Base-by-base conservation (phyloP, 2,329 filamentous ascomycete species). In the Pestalotiopsis sp. region DNA sequence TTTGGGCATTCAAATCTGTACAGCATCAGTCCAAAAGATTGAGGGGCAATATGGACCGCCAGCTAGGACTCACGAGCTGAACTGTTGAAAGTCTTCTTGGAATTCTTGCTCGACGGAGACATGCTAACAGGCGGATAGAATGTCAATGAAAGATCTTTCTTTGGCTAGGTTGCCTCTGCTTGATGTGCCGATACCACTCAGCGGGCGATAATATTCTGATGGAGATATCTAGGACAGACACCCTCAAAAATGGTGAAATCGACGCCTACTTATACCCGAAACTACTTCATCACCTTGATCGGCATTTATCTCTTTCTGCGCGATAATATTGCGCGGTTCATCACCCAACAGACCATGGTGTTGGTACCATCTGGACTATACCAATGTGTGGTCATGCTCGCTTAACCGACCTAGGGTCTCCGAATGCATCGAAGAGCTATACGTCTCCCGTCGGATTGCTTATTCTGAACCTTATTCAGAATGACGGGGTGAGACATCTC, bases 41-140 rank as follows among this genome's bases (percentile, higher is more conserved):
- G n/a, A 83, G 83, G 38, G 83, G 86, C 63, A 65, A n/a, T 7
- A 9, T 35, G 30, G 30, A 9, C n/a, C 9, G 44, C 17, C 20
- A n/a, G 17, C 7, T 17, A n/a, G 7, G 7, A 52, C 44, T 52
- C 44, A 52, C 44, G 44, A 10, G 44, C 0, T 52, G 44, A 10
- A 52, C 85, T 1, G 83, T 20, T 52, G 44, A n/a, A 52, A 20
- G 17, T 20, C 44, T 52, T 52, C 44, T 22, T 52, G 4, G 44
- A 52, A 6, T 52, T 52, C 4, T 52, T 52, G 17, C n/a, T 52
- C 17, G 44, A 52, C 3, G 44, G n/a, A 52, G 44, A 22, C 44
- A 52, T 52, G 44, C 14, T 52, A 10, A 52, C 17, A 20, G 7
- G 20, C 20, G 17, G 44, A 9, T 52, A 17, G 44, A n/a, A 52